These are phyloP conservation scores for Escallonia rubra DNA, from an alignment of 129 eudicot species.

Conservation along the genomic window DNA sequence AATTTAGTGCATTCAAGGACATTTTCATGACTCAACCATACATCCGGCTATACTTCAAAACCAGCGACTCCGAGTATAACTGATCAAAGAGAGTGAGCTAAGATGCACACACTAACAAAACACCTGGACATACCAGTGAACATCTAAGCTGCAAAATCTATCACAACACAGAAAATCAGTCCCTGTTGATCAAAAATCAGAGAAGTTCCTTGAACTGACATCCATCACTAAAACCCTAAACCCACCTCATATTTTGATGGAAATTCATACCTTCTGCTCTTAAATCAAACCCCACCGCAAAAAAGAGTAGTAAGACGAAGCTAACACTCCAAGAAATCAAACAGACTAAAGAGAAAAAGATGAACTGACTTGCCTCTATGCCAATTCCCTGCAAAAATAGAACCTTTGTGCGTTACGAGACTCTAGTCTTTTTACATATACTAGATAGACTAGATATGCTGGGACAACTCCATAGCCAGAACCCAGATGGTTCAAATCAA, in stretches of 20 bases:
- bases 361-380: too few relatives aligned
- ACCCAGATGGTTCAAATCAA: too few relatives aligned
- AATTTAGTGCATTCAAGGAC: conserved; percentile 9
- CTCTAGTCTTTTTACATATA: too few relatives aligned
- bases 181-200: background rate
- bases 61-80: conserved; percentile 8
- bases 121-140: background rate
- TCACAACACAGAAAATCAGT: background rate
- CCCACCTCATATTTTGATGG: background rate
- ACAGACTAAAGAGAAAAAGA: too few relatives aligned
- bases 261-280: background rate
- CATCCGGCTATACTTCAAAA: conserved; percentile 4
- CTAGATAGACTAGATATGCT: too few relatives aligned
- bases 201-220: background rate
- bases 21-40: conserved; percentile 15
- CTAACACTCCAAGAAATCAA: too few relatives aligned
- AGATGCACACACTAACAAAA: background rate
- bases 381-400: too few relatives aligned
- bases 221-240: background rate
- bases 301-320: too few relatives aligned
- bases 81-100: background rate
- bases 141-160: background rate
- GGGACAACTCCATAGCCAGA: too few relatives aligned
- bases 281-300: background rate
- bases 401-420: too few relatives aligned